Evolutionary conservation across 768 basidiomycete genomes (phyloP), one percentile per base, ranked within the genome.

Genomic region (Baorangia bicolor): DNA sequence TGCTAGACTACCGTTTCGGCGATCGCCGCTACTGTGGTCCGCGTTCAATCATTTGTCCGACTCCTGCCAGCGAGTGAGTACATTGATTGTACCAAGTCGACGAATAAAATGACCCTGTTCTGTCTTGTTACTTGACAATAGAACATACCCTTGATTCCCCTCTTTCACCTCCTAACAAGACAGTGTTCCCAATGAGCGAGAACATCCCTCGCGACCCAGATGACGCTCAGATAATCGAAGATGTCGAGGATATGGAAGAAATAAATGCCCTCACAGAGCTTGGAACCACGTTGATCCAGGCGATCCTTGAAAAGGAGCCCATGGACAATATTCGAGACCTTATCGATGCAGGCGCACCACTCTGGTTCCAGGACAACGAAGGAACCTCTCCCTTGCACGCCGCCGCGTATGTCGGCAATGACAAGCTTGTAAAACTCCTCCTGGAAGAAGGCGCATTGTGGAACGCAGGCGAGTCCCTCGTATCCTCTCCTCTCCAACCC

Each of bases 331-430:
- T 90, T 50, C 75, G 77, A 58, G 67, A 66, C 14, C 68, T 86
- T 33, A 76, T 91, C 58, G 78, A 83, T 11, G 77, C 76, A 6
- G 91, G 86, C 18, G 88, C 92, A 8, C 92, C 92, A 1, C 71
- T 91, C 46, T 98, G 96, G 95, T 94, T 88, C 67, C 93, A 97
- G 71, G 89, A 88, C 67, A 82, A 83, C 45, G 84, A 88, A 61
- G 94, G 94, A 1, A 86, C 85, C 59, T 93, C 92, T 5, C 79
- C 86, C 18, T 71, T 98, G 42, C 96, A 98, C 66, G 93, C 92
- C 16, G 96, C 92, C 13, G 89, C 86, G 2, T 93, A 88, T 61
- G 70, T 81, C 43, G 85, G 88, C 62, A 83, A 88, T 60, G 67
- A 78, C 2, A 75, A 78, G n/a, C 74, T 96, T 16, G 78, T 89